Evolutionary conservation across 805 yeast species (phyloP).

Genomic region (Priceomyces fermenticarens): DNA sequence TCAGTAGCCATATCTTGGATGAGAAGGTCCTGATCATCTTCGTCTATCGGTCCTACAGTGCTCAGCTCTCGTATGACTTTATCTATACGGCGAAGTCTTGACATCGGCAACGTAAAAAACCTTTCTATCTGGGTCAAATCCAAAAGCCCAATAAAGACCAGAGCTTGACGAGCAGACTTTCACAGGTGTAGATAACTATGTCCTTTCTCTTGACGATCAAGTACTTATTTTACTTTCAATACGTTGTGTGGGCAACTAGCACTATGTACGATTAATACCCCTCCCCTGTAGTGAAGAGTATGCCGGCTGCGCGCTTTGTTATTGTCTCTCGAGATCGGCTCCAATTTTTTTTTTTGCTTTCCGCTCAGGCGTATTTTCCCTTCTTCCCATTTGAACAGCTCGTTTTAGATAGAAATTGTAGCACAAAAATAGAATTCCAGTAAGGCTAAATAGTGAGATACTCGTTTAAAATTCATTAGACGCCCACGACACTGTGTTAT

Average conservation of each 20-base stretch:
- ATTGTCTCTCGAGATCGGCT: neutral
- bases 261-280: no score
- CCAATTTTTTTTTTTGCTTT: neutral
- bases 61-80: slow-evolving; percentile 11
- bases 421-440: slow-evolving; percentile 5
- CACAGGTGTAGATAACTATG: no score
- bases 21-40: slow-evolving; percentile 9
- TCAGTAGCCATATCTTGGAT: slow-evolving; percentile 6
- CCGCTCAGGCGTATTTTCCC: no score
- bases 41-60: slow-evolving; percentile 5
- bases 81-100: slow-evolving; percentile 13
- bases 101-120: slow-evolving; percentile 2
- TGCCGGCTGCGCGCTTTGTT: neutral
- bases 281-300: neutral
- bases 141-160: no score
- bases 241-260: no score
- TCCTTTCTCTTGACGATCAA: no score
- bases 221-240: neutral
- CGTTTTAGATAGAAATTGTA: slow-evolving; percentile 6
- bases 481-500: no score
- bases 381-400: neutral
- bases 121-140: no score
- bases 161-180: no score
- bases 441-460: no score
- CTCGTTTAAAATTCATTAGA: no score